Evolutionary conservation across 2,329 filamentous ascomycete genomes (phyloP), one percentile per base, ranked within the genome.

Genomic region (Trichoderma sp.): DNA sequence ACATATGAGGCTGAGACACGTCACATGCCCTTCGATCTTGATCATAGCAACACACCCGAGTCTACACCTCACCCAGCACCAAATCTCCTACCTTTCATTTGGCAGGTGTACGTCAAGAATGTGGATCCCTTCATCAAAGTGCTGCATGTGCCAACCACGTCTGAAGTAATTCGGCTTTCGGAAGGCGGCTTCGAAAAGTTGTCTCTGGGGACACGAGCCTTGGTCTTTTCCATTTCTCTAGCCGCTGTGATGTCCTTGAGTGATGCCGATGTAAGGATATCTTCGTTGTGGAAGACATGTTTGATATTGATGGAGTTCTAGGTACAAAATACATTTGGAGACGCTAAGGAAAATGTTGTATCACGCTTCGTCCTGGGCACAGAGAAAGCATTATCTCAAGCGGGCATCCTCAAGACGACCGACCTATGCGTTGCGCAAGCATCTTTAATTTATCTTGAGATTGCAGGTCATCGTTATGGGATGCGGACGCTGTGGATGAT

Each of bases 121-220:
- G 74, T 78, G 6, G 76, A 79, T 30, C 75, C 76, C 0, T 77
- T 79, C 60, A 72, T 79, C 66, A 78, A 79, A 30, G 60, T 79
- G 0, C 70, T 78, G 1, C 71, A 77, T 60, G 32, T 70, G 1
- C 73, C 73, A 10, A 73, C 64, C 6, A 51, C 75, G 14, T 71
- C 71, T 5, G 71, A 64, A 0, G 63, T 70, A 3, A 59, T 78
- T n/a, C 70, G 66, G 6, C 59, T 63, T 18, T 16, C 72, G 1
- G 69, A 61, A n/a, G 74, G 72, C 1, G 72, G 70, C 10, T 74
- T 77, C 11, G 73, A 71, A 28, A 66, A 73, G 6, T 68, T 71
- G 2, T 71, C 68, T 0, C 28, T 68, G 14, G 69, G 55, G 2
- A 55, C 73, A 46, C 72, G 76, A 28, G 70, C 77, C 1, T 43